Base-by-base conservation (phyloP, 148 eudicot genomes). In the Limonium bicolor region DNA sequence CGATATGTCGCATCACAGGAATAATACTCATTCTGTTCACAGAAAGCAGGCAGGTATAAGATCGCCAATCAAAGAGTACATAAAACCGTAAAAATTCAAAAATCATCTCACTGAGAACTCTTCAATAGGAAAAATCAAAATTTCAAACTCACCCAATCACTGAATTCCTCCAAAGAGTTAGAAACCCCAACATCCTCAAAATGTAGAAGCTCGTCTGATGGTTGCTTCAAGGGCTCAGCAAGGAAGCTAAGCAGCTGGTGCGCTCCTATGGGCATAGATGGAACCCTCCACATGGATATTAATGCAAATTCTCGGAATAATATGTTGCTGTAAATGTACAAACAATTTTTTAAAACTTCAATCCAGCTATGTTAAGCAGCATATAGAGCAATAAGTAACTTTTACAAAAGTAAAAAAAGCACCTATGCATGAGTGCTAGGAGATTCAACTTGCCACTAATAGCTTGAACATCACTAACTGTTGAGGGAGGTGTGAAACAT, bases 91-190 rank as follows among this genome's bases (percentile, higher is more conserved):
- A 2, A 37, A 53, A 15, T 31, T n/a, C 20, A 29, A 48, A 54
- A 30, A 50, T 41, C 17, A 48, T 25, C 45, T 43, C 5, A 25
- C 24, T 22, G 24, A 13, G 2, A 41, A 25, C 13, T 25, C 48
- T 25, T n/a, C n/a, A n/a, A n/a, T 27, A 17, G 17, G 50, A 40
- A 35, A 56, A 69, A 68, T 82, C n/a, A n/a, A n/a, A n/a, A n/a
- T n/a, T n/a, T n/a, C n/a, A n/a, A n/a, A n/a, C n/a, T n/a, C n/a
- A 88, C 94, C 97, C 97, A 88, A 46, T 88, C 92, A 69, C 69
- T 56, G 48, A 84, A 84, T 74, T 88, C 97, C 51, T 64, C 77
- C 59, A 84, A 51, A 72, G 64, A 70, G 54, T 79, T 92, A 6
- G 76, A 57, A 46, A 83, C 66, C 47, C 68, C 77, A 47, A 31